Evolutionary conservation across 176 grass and related monocot genomes (phyloP), one percentile per base, ranked within the genome.

Genomic region (Phyllostachys edulis): DNA sequence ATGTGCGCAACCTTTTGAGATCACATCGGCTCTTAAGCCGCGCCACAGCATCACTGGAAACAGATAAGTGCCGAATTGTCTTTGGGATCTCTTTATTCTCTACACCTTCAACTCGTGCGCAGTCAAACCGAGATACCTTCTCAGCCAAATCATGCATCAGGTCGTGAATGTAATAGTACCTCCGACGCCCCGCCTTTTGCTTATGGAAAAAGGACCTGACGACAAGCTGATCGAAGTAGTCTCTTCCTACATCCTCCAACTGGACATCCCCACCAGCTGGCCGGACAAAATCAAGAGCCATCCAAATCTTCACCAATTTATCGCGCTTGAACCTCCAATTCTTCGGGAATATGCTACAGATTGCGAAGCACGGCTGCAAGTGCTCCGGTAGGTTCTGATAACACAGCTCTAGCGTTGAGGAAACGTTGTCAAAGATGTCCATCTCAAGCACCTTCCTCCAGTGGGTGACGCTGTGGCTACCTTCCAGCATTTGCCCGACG

Each of bases 261-360:
- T 24, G 57, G 5, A 4, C 23, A 21, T 16, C 32, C n/a, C 34
- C 23, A 63, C 5, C 23, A 45, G 15, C 29, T 54, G 37, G 3
- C 49, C 6, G 11, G 20, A 86, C 71, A 47, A 91, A 85, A 76
- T 61, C 89, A 2, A 84, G 85, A 8, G 89, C 89, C 75, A 91
- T 91, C 89, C 89, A 91, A 26, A 91, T 70, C 85, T 84, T 87
- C 27, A 91, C 64, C 69, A 91, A 37, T 26, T 56, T 71, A 20
- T 91, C 76, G 1, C 73, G 69, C 45, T 88, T 83, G 17, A 87
- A 85, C 42, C 36, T 78, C 80, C 76, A 84, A 27, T 85, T 84
- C 76, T 88, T 91, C 0, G 81, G 85, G 27, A 91, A 91, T 41
- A 91, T 52, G 85, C 85, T 84, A 0, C 89, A 91, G 36, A 87